Percentiles rank a stretch among this genome's conserved stretches.
Conservation (phyloP, 225 moss, liverwort and hornwort genomes). For the Pseudisothecium myosuroides region DNA sequence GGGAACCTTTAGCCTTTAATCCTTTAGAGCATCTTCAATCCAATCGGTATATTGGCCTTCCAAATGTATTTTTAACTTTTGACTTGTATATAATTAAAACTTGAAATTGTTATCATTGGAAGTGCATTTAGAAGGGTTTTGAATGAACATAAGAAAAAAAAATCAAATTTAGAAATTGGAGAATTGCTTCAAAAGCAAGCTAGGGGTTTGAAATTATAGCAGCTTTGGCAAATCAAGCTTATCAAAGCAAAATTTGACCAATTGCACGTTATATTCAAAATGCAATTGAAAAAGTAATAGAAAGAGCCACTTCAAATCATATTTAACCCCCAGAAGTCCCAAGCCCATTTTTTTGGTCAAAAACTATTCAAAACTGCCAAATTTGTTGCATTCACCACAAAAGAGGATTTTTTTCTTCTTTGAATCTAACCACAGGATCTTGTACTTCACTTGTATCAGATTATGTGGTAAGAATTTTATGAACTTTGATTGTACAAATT, state of each 20-base stretch:
- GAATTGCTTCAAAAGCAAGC: background rate
- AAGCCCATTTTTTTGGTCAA: too few relatives aligned
- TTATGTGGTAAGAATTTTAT: too few relatives aligned
- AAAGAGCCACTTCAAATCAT: too few relatives aligned
- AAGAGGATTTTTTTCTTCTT: too few relatives aligned
- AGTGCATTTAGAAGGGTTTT: rapidly evolving
- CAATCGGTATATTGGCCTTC: rapidly evolving
- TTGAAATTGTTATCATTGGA: background rate
- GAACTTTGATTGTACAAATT: too few relatives aligned
- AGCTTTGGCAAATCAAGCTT: rapidly evolving
- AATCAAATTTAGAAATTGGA: background rate
- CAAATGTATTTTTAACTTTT: background rate
- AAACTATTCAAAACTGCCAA: too few relatives aligned
- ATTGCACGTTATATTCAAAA: background rate
- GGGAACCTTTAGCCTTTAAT: background rate
- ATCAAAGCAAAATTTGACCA: background rate
- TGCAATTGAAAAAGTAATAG: too few relatives aligned
- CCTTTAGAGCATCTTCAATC: background rate
- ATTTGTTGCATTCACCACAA: too few relatives aligned
- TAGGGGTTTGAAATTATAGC: rapidly evolving
- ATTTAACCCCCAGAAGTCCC: too few relatives aligned
- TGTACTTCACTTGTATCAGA: too few relatives aligned
- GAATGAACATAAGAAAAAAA: background rate
- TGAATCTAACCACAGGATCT: too few relatives aligned
- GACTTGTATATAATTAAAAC: background rate